phyloP scores from a whole-genome alignment of 768 basidiomycete species.

The Leccinum subgranulosum region DNA sequence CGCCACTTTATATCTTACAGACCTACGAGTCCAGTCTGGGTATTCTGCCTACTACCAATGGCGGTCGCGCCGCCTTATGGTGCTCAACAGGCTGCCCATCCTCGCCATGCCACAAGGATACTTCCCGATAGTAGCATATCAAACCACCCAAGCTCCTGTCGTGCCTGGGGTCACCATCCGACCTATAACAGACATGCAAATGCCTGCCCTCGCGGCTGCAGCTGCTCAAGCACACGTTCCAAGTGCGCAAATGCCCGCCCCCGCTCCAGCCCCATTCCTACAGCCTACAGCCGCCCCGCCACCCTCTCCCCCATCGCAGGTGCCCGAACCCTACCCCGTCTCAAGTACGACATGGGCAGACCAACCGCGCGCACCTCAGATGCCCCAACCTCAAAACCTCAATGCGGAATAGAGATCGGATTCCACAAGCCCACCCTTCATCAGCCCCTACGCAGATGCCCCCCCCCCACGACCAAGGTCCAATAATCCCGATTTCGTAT shows the following conservation, averaged over 20 bases:
- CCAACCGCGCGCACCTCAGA: neutral
- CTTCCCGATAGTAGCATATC: constrained; percentile 25
- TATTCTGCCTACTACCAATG: constrained; percentile 29
- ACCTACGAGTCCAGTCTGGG: constrained; percentile 20
- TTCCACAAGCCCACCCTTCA: neutral
- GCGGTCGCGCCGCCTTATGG: constrained; percentile 19
- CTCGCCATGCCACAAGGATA: constrained; percentile 27
- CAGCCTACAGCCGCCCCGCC: neutral
- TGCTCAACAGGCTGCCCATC: constrained; percentile 29
- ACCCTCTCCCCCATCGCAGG: neutral
- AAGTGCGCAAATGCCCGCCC: constrained; percentile 6
- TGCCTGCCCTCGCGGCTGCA: constrained; percentile 10
- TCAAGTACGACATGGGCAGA: neutral
- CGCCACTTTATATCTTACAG: constrained; percentile 9
- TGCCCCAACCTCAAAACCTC: neutral
- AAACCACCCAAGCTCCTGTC: constrained; percentile 12
- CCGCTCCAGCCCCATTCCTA: neutral
- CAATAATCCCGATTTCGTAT: constrained; percentile 15
- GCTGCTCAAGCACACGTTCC: constrained; percentile 1
- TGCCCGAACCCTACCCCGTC: neutral
- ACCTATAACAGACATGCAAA: constrained; percentile 7
- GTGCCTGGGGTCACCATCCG: constrained; percentile 1
- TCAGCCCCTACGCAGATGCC: neutral
- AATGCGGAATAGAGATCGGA: neutral
- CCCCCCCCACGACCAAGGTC: constrained; percentile 8